Conservation (phyloP, 768 basidiomycete genomes). For the Tulasnella calospora region DNA sequence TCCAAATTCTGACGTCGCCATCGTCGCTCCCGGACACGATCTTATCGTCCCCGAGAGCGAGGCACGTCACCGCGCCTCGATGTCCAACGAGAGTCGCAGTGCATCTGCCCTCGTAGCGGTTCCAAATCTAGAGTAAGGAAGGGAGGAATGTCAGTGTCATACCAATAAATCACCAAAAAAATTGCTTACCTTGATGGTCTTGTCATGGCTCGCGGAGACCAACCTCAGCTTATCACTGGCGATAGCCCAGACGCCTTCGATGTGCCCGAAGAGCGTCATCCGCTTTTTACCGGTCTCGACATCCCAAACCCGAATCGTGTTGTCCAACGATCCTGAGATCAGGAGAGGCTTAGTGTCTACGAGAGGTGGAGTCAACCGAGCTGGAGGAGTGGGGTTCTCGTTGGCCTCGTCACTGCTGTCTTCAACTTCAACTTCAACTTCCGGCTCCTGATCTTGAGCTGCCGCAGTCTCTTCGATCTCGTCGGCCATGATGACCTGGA, state of each 20-base stretch:
- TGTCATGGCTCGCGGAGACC: conserved; percentile 90
- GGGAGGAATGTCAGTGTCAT: no score
- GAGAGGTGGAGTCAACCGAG: conserved; percentile 36
- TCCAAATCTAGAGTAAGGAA: conserved; percentile 69
- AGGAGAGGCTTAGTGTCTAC: conserved; percentile 49
- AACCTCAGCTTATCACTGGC: conserved; percentile 87
- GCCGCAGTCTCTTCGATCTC: conserved; percentile 34
- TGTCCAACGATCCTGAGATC: conserved; percentile 86
- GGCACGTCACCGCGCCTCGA: conserved; percentile 49
- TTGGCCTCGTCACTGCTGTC: neutral
- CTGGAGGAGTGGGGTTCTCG: neutral
- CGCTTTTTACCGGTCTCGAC: conserved; percentile 74
- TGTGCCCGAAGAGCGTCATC: conserved; percentile 90
- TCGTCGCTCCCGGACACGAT: conserved; percentile 97
- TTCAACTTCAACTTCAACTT: conserved; percentile 25
- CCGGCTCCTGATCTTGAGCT: conserved; percentile 33
- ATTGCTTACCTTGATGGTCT: conserved; percentile 83
- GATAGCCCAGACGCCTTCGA: conserved; percentile 97
- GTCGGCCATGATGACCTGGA: conserved; percentile 70
- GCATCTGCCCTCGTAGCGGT: conserved; percentile 80
- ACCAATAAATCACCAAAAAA: no score
- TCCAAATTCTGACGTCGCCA: conserved; percentile 55
- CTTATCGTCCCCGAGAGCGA: conserved; percentile 78
- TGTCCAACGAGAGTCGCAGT: conserved; percentile 89
- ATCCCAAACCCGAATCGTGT: conserved; percentile 95